Percentiles rank a stretch among this genome's conserved stretches.
Conservation (phyloP, 768 basidiomycete species). For the Hygrophorus pudorinus region DNA sequence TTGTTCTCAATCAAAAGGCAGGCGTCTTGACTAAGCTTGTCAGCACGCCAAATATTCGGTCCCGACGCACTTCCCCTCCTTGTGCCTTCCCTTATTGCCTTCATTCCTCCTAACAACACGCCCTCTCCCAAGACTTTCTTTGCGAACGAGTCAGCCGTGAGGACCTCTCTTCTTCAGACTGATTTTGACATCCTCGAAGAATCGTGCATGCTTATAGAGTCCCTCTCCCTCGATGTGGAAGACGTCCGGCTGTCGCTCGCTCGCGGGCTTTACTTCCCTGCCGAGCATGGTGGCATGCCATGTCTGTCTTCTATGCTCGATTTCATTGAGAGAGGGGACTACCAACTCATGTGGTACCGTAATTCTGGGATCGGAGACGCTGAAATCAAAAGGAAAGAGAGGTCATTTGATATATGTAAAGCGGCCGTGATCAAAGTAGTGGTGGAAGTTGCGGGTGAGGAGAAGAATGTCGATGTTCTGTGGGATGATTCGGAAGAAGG, state of each 20-base stretch:
- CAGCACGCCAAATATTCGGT: conserved; percentile 50
- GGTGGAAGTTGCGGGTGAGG: conserved; percentile 79
- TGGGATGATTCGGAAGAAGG: conserved; percentile 55
- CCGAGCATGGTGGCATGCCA: conserved; percentile 43
- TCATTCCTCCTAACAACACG: conserved; percentile 40
- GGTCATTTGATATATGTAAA: conserved; percentile 74
- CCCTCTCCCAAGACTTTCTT: conserved; percentile 28
- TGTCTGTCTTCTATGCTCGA: conserved; percentile 56
- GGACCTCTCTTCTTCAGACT: conserved; percentile 39
- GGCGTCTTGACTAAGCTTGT: conserved; percentile 1
- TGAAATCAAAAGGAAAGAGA: conserved; percentile 51
- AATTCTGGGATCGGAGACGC: conserved; percentile 29
- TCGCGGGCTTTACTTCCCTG: conserved; percentile 48
- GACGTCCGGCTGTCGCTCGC: conserved; percentile 66
- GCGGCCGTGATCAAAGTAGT: conserved; percentile 78
- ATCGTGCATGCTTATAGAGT: conserved; percentile 65
- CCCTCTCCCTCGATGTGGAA: conserved; percentile 68
- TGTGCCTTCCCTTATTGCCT: conserved; percentile 45
- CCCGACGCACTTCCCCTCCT: conserved; percentile 57
- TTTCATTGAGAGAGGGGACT: conserved; percentile 66
- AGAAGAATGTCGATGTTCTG: conserved; percentile 66
- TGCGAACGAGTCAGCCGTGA: conserved; percentile 27
- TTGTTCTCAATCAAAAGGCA: background rate
- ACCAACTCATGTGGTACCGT: conserved; percentile 55
- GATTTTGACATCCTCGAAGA: conserved; percentile 72